Base-by-base conservation (phyloP, 345 rosid genomes). In the Brassica nigra region DNA sequence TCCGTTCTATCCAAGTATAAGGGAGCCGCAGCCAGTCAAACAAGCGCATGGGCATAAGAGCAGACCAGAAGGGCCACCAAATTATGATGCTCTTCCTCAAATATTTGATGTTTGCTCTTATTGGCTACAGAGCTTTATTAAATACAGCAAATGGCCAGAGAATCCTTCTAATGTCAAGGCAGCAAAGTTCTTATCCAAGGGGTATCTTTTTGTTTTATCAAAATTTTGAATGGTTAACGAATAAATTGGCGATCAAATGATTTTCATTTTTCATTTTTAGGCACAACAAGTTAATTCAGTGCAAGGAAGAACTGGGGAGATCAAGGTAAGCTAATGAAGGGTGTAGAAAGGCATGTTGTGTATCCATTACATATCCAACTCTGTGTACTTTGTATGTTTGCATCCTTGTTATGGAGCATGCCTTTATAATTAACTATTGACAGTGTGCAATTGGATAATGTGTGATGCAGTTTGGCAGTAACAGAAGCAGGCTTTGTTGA, bases 71-170 rank as follows among this genome's bases (percentile, higher is more conserved):
- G 86, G 82, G 81, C 90, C 94, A 11, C 92, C 96, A 36, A 91
- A 91, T 84, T 84, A 85, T 77, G 92, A 90, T 85, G 97, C 93
- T 76, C 86, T 93, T 72, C 90, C 90, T 20, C 81, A 83, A 73
- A 80, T 82, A 73, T 83, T 93, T 75, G 90, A 88, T 74, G 90
- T 90, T 73, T 91, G 98, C 84, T 95, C 96, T 70, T 90, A 93
- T 80, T 95, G 99, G 99, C 84, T 90, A 73, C 96, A 89, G 84
- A 91, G 95, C 87, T 91, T 91, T 85, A 91, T 93, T 75, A 95
- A 93, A 84, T 90, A 93, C 79, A 95, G 98, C 83, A 88, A 86
- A 89, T 93, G 99, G 99, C 86, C 90, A 85, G 93, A 93, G 86
- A 88, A 76, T 82, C 96, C 92, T 76, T 87, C 91, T 54, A 91